A percentile compares a stretch with the other conserved stretches of the same genome.
phyloP scores from a whole-genome alignment of 2,329 filamentous ascomycete genomes.

The Mollisia scopiformis region DNA sequence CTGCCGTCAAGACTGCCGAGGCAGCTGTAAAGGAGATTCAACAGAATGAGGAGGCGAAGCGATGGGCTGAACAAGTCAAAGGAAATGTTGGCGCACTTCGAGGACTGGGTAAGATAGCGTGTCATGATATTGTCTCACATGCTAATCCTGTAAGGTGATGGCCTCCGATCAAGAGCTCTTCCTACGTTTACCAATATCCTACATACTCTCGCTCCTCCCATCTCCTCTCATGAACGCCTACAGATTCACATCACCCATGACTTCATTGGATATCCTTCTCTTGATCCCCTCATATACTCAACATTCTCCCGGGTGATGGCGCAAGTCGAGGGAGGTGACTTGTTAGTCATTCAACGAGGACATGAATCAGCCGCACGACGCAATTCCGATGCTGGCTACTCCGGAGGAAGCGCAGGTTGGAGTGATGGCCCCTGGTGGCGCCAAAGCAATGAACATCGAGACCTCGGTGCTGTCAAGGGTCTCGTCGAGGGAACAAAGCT shows the following conservation, averaged over 20 bases:
- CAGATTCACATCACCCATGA: slow-evolving; percentile 98
- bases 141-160: slow-evolving; percentile 66
- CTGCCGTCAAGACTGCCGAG: slow-evolving; percentile 91
- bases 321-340: slow-evolving; percentile 96
- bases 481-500: slow-evolving; percentile 88
- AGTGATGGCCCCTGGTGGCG: slow-evolving; percentile 98
- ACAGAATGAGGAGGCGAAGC: slow-evolving; percentile 93
- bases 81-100: slow-evolving; percentile 82
- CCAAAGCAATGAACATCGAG: slow-evolving; percentile 67
- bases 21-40: slow-evolving; percentile 93
- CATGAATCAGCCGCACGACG: slow-evolving; percentile 78
- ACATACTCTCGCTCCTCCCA: slow-evolving; percentile 93
- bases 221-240: slow-evolving; percentile 94
- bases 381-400: slow-evolving; percentile 60
- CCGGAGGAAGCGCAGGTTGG: slow-evolving; percentile 71
- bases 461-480: slow-evolving; percentile 79
- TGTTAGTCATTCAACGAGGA: slow-evolving; percentile 91
- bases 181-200: slow-evolving; percentile 95
- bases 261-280: slow-evolving; percentile 88
- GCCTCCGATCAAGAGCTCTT: slow-evolving; percentile 81
- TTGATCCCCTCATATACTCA: slow-evolving; percentile 88
- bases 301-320: slow-evolving; percentile 96
- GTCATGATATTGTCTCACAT: not conserved
- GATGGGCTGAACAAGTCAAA: slow-evolving; percentile 92
- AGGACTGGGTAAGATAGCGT: slow-evolving; percentile 64